Conservation (phyloP, 2,329 filamentous ascomycete species). For the Leptographium lundbergii region DNA sequence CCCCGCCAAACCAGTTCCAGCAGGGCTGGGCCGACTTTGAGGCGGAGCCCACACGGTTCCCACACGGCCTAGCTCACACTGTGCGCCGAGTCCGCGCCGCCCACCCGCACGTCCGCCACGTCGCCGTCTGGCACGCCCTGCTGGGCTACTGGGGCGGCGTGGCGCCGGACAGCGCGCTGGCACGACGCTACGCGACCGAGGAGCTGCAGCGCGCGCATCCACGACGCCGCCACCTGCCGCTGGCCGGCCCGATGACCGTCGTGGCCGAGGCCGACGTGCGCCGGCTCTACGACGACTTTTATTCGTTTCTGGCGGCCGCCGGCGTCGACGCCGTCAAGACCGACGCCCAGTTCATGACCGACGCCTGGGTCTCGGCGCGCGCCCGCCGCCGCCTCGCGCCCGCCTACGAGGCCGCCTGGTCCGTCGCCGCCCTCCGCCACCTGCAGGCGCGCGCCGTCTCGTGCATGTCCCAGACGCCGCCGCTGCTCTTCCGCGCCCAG, state of each 20-base stretch:
- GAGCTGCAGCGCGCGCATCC: slow-evolving; percentile 38
- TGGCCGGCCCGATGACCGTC: slow-evolving; percentile 56
- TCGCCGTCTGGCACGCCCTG: slow-evolving; percentile 91
- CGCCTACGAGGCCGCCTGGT: slow-evolving; percentile 79
- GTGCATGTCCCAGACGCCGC: slow-evolving; percentile 88
- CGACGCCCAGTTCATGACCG: slow-evolving; percentile 82
- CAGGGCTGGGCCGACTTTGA: slow-evolving; percentile 73
- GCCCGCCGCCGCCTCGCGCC: slow-evolving; percentile 60
- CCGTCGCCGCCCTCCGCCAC: slow-evolving; percentile 60
- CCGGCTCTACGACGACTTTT: slow-evolving; percentile 84
- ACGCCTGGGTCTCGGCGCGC: slow-evolving; percentile 56
- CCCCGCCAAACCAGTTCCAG: slow-evolving; percentile 32
- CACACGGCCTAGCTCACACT: slow-evolving; percentile 61
- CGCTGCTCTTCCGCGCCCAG: slow-evolving; percentile 75
- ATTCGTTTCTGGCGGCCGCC: slow-evolving; percentile 58
- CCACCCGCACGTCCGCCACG: slow-evolving; percentile 63
- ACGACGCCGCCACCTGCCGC: slow-evolving; percentile 31
- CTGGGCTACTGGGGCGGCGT: slow-evolving; percentile 86
- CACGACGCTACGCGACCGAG: slow-evolving; percentile 65
- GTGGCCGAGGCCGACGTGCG: slow-evolving; percentile 62
- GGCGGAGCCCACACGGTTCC: slow-evolving; percentile 68
- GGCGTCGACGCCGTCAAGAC: slow-evolving; percentile 86
- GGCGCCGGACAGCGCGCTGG: slow-evolving; percentile 59
- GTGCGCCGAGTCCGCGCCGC: slow-evolving; percentile 55
- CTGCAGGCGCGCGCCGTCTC: slow-evolving; percentile 71